These are phyloP conservation scores for Erodium moschatum DNA, from an alignment of 441 rosid species.

Conservation along the genomic window DNA sequence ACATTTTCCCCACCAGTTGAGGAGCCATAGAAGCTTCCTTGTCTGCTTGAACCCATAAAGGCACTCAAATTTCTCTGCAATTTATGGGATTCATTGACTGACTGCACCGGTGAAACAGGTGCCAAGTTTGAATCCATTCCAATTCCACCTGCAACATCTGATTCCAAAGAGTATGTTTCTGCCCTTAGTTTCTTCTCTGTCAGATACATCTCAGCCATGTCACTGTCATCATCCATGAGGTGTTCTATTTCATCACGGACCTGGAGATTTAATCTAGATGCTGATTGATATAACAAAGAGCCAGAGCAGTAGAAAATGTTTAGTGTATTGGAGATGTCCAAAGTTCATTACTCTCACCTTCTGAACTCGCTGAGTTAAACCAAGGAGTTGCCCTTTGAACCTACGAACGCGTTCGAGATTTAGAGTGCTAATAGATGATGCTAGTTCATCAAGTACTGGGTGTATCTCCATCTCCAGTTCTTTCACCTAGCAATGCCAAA, in stretches of 20 bases:
- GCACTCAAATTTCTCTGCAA: slow-evolving; percentile 86
- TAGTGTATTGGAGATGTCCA: slow-evolving; percentile 10
- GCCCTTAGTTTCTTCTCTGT: slow-evolving; percentile 76
- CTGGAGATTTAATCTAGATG: slow-evolving; percentile 37
- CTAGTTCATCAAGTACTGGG: slow-evolving; percentile 83
- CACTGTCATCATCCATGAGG: slow-evolving; percentile 96
- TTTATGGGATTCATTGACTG: slow-evolving; percentile 40
- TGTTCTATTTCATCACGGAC: slow-evolving; percentile 90
- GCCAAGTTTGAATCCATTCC: slow-evolving; percentile 58
- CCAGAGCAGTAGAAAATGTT: background rate
- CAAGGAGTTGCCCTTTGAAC: slow-evolving; percentile 81
- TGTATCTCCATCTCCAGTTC: slow-evolving; percentile 82
- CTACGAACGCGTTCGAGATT: slow-evolving; percentile 84
- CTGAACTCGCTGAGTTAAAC: slow-evolving; percentile 88
- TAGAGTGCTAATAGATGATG: slow-evolving; percentile 69
- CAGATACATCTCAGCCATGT: slow-evolving; percentile 98
- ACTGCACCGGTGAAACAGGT: slow-evolving; percentile 77
- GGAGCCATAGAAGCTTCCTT: slow-evolving; percentile 59
- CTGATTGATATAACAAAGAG: slow-evolving; percentile 19
- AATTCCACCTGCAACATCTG: slow-evolving; percentile 29
- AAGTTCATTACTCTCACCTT: slow-evolving; percentile 41
- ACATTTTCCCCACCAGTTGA: slow-evolving; percentile 55
- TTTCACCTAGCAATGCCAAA: slow-evolving; percentile 45
- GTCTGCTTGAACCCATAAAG: slow-evolving; percentile 49
- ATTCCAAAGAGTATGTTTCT: slow-evolving; percentile 50